Base-by-base conservation (phyloP, 2,329 filamentous ascomycete genomes). In the Xylaria sp. region DNA sequence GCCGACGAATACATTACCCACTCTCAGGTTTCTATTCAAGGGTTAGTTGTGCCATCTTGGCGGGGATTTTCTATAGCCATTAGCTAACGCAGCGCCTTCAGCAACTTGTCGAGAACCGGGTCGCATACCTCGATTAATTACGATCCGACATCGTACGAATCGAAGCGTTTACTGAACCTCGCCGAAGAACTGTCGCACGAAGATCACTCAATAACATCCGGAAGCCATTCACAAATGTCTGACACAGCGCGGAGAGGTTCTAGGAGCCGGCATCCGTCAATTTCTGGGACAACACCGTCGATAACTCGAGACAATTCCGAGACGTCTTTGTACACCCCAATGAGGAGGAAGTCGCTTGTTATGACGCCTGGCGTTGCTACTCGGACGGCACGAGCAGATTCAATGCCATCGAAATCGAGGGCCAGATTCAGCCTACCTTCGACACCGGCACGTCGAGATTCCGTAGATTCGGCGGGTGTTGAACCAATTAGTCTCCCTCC, bases 231-330 rank as follows among this genome's bases (percentile, higher is more conserved):
- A 40, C 66, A 70, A 17, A 56, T 71, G 37, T 68, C 68, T 7
- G 69, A 70, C 43, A 62, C 64, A 11, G 73, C 72, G 8, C 70
- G 72, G 67, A 71, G 52, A 73, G 68, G 63, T 71, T 70, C 39
- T 39, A 59, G 39, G 1, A 72, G 42, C 67, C 73, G 3, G 56
- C 65, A 39, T 56, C 59, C 62, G 18, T 48, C 57, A 19, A 50
- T 54, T 47, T 50, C 62, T 17, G 62, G 61, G 38, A 44, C 66
- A 11, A 66, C 59, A 19, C 48, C 68, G 2, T 57, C 66, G 1
- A 66, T 79, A 7, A 66, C 69, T 11, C 70, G 75, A 11, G 68
- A 72, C n/a, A 74, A 74, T 52, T 82, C 81, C 6, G 80, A 83
- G 20, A 20, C 63, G 9, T 67, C 66, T 24, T 44, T 71, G 7